A percentile compares a stretch with the other conserved stretches of the same genome.
Evolutionary conservation across 2,329 filamentous ascomycete species (phyloP).

Genomic region (Claviceps humidiphila): DNA sequence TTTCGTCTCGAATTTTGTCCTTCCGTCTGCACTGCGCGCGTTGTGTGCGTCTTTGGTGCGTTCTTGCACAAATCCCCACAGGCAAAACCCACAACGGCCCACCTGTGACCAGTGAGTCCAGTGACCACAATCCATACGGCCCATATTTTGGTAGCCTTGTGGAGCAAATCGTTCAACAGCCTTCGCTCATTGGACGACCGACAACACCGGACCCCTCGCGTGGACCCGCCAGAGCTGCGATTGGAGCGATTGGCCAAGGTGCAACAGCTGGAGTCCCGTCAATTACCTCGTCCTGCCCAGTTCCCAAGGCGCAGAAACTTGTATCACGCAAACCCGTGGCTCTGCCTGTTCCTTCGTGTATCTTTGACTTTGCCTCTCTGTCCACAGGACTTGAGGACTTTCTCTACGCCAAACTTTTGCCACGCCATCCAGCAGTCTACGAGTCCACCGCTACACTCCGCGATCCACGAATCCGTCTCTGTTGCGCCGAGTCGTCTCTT

Average conservation of each 20-base stretch:
- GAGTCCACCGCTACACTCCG: conserved; percentile 5
- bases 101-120: not conserved
- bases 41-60: too few species aligned
- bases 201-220: not conserved
- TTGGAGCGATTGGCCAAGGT: not conserved
- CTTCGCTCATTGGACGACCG: conserved; percentile 1
- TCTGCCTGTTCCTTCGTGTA: conserved; percentile 10
- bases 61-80: too few species aligned
- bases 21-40: not conserved
- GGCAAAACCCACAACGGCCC: too few species aligned
- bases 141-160: not conserved
- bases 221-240: not conserved
- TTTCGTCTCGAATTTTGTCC: not conserved
- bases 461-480: conserved; percentile 10
- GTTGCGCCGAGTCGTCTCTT: conserved; percentile 12
- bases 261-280: conserved; percentile 1
- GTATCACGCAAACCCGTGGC: conserved; percentile 13
- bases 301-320: conserved; percentile 9
- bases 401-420: conserved; percentile 8
- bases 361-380: conserved; percentile 10
- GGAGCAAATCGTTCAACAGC: not conserved
- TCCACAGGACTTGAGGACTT: conserved; percentile 5
- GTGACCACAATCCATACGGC: not conserved
- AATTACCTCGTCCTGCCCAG: conserved; percentile 7
- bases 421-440: conserved; percentile 5